Evolutionary conservation across 2,329 filamentous ascomycete species (phyloP).

Genomic region (Chrysoporthe deuterocubensis): DNA sequence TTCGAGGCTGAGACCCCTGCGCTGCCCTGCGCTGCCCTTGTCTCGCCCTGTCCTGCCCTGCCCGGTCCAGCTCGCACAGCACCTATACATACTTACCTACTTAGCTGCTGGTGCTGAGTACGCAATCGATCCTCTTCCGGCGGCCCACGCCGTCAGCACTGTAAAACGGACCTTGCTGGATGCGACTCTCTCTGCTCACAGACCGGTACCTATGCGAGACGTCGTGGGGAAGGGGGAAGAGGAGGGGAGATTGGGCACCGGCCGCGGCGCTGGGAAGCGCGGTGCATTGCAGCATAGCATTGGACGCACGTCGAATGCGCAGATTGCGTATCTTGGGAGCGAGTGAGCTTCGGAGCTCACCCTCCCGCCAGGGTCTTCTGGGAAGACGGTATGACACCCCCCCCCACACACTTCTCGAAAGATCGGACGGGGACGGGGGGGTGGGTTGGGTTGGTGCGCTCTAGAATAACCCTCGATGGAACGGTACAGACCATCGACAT

Average conservation of each 20-base stretch:
- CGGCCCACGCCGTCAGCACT: conserved; percentile 15
- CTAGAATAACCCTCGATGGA: no score
- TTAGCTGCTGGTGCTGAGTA: neutral
- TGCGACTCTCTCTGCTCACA: neutral
- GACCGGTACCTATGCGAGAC: conserved; percentile 6
- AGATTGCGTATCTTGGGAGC: conserved; percentile 22
- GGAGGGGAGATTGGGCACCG: neutral
- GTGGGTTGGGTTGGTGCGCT: no score
- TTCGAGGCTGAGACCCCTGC: neutral
- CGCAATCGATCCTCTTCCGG: neutral
- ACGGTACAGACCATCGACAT: conserved; percentile 2
- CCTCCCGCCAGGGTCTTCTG: conserved; percentile 5
- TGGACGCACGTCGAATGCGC: conserved; percentile 23
- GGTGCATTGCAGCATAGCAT: conserved; percentile 27
- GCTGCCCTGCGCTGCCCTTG: neutral
- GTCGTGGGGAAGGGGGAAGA: neutral
- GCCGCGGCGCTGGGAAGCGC: conserved; percentile 14
- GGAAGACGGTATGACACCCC: conserved; percentile 7
- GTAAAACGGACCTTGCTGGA: conserved; percentile 9
- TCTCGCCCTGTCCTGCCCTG: neutral
- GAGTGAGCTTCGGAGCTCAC: conserved; percentile 6
- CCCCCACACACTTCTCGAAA: neutral
- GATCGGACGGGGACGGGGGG: conserved; percentile 4
- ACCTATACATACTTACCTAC: neutral
- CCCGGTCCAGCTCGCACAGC: neutral